phyloP scores from a whole-genome alignment of 2,329 filamentous ascomycete genomes.

The Tolypocladium paradoxum region DNA sequence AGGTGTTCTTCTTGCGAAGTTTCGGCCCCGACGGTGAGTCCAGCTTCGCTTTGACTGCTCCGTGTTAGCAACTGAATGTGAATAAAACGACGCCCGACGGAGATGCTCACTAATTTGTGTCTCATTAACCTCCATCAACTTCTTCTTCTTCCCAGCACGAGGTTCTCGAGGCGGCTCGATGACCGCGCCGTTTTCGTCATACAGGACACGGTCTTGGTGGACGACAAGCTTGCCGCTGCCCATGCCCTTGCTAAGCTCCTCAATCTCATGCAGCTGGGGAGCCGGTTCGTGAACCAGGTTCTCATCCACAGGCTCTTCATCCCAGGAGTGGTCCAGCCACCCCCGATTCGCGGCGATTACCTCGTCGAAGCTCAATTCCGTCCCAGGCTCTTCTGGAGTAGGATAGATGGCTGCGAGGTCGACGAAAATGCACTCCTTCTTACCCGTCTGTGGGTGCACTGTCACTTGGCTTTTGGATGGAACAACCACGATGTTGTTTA shows the following conservation, averaged over 20 bases:
- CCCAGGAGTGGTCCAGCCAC: slow-evolving; percentile 50
- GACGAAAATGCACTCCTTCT: slow-evolving; percentile 78
- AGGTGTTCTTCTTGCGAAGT: slow-evolving; percentile 60
- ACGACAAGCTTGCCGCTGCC: slow-evolving; percentile 30
- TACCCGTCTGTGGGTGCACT: slow-evolving; percentile 71
- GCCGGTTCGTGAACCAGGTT: slow-evolving; percentile 18
- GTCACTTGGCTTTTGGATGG: slow-evolving; percentile 67
- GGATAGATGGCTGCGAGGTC: slow-evolving; percentile 81
- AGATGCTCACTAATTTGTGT: slow-evolving; percentile 73
- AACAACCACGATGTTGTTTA: slow-evolving; percentile 58
- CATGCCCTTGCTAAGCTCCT: slow-evolving; percentile 18
- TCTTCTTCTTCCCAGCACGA: slow-evolving; percentile 55
- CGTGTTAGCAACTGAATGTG: slow-evolving; percentile 15
- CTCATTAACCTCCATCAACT: slow-evolving; percentile 76
- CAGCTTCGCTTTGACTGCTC: slow-evolving; percentile 77
- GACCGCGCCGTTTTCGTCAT: slow-evolving; percentile 50
- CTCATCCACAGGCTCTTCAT: slow-evolving; percentile 28
- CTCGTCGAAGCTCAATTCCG: slow-evolving; percentile 87
- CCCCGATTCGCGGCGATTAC: slow-evolving; percentile 70
- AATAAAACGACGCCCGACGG: neutral
- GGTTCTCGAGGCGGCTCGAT: slow-evolving; percentile 33
- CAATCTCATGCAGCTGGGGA: slow-evolving; percentile 17
- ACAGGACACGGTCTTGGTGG: slow-evolving; percentile 30
- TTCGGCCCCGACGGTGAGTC: slow-evolving; percentile 83
- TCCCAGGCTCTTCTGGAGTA: slow-evolving; percentile 55